Evolutionary conservation across 1,284 basidiomycete species (phyloP), one percentile per base, ranked within the genome.

Genomic region (Irpex sp.): DNA sequence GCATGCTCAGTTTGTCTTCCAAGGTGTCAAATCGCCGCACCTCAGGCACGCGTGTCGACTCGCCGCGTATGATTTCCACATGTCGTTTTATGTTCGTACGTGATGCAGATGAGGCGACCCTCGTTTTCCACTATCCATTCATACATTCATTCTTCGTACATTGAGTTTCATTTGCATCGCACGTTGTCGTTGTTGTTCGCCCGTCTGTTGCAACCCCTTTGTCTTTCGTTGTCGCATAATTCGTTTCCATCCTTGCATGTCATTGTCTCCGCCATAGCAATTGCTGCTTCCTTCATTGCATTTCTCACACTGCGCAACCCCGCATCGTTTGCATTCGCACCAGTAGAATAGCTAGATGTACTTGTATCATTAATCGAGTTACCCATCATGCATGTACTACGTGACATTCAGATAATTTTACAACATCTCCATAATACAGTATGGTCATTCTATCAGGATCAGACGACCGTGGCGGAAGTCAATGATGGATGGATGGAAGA

Each of bases 61-160:
- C 38, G 38, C 38, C 7, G 38, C 8, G 38, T 26, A 26, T 40
- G 47, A 15, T 44, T 21, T 17, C 56, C 57, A 58, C 47, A 58
- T 44, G 17, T 34, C 57, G 37, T 58, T 44, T 34, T 37, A 9
- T 37, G 26, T 36, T 40, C n/a, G 37, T 54, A 58, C 57, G n/a
- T 21, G n/a, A 57, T 11, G 7, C 19, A 47, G 62, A 60, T 21
- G 61, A 57, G 34, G 57, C 62, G 38, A 69, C 21, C 55, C n/a
- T 5, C 52, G 19, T 57, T 56, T 65, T n/a, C 65, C 51, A 17
- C 8, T n/a, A 9, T 19, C 36, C 9, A 13, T 34, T 31, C 44
- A 11, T 47, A 19, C 48, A 34, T 38, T 19, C 15, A 34, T 57
- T 52, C 13, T 36, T 40, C 26, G 11, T 11, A 31, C 34, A 37